Percentiles rank a stretch among this genome's conserved stretches.
These are phyloP conservation scores for Kappamyces sp. DNA, from an alignment of 192 early-diverging fungal genomes.

Conservation along the genomic window DNA sequence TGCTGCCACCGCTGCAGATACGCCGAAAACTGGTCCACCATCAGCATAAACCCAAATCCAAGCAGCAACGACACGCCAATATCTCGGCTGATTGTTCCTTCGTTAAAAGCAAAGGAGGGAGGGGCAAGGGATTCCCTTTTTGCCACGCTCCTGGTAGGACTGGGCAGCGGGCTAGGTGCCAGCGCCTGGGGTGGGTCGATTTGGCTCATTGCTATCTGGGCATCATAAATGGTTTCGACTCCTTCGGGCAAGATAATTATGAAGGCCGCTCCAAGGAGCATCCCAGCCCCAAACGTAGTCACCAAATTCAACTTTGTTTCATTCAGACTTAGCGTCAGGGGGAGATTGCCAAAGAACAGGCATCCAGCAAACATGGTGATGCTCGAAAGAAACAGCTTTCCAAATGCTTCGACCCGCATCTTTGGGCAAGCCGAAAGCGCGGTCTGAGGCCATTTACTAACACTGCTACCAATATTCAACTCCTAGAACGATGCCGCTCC, in stretches of 20 bases:
- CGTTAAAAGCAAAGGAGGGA: too few relatives aligned
- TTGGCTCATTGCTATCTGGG: constrained; percentile 1
- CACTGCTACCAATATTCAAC: too few relatives aligned
- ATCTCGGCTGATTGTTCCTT: constrained; percentile 11
- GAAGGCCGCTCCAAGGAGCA: constrained; percentile 85
- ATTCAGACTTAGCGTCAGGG: constrained; percentile 73
- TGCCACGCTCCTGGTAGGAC: too few relatives aligned
- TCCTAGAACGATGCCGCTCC: not conserved
- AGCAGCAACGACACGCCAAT: constrained; percentile 74
- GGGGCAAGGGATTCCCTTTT: too few relatives aligned
- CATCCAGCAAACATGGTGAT: not conserved
- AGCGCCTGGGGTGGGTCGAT: not conserved
- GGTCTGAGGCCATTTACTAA: too few relatives aligned
- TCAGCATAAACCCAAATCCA: constrained; percentile 86
- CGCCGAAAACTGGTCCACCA: constrained; percentile 65
- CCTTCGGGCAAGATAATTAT: constrained; percentile 96
- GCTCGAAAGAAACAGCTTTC: not conserved
- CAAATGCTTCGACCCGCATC: constrained; percentile 28
- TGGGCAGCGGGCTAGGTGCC: too few relatives aligned
- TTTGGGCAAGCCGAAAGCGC: constrained; percentile 11
- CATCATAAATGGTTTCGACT: constrained; percentile 73
- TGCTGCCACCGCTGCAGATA: constrained; percentile 9
- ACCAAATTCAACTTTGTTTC: constrained; percentile 65
- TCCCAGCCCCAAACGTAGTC: constrained; percentile 81
- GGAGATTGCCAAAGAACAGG: constrained; percentile 57